phyloP scores from a whole-genome alignment of 148 eudicot species.

The Rhododendron vialii region DNA sequence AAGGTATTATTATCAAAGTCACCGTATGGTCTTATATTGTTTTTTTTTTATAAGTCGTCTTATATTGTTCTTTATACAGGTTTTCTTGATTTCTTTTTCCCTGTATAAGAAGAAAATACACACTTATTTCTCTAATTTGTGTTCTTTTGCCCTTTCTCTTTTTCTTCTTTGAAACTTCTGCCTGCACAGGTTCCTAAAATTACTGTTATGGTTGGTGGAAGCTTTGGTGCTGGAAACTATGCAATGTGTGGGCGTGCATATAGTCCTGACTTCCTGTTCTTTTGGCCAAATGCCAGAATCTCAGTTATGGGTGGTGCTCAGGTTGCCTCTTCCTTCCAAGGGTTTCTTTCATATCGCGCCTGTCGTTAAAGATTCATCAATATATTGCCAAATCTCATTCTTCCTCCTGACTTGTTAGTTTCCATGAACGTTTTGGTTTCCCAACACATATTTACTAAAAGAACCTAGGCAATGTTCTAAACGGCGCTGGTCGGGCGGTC shows the following conservation, averaged over 20 bases:
- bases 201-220: slow-evolving; percentile 85
- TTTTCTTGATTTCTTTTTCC: neutral
- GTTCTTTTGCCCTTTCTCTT: neutral
- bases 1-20: neutral
- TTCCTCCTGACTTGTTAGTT: neutral
- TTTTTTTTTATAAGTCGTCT: neutral
- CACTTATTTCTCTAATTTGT: neutral
- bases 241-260: slow-evolving; percentile 99
- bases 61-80: neutral
- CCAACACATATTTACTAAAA: neutral
- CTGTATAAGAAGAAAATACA: neutral
- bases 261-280: slow-evolving; percentile 91
- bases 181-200: slow-evolving; percentile 86
- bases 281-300: slow-evolving; percentile 98
- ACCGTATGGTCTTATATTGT: neutral
- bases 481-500: too few species aligned
- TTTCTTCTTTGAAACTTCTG: neutral
- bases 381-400: neutral
- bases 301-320: slow-evolving; percentile 98
- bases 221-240: slow-evolving; percentile 99
- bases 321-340: slow-evolving; percentile 34
- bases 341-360: neutral
- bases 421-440: neutral
- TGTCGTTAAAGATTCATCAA: neutral
- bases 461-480: neutral